phyloP scores from a whole-genome alignment of 2,329 filamentous ascomycete genomes.

The Scedosporium minutisporum region DNA sequence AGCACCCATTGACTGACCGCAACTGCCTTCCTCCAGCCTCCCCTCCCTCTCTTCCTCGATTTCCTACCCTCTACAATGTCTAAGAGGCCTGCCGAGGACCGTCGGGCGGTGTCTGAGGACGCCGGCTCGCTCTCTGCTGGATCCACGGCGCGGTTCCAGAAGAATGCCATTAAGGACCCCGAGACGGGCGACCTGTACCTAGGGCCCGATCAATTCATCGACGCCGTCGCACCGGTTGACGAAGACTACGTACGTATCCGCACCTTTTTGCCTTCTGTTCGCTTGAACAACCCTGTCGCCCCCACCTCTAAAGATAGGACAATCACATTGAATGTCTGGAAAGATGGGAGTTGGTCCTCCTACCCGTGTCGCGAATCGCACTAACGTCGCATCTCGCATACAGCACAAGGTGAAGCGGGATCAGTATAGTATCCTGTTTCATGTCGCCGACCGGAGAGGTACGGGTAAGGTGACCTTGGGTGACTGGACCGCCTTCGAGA shows the following conservation, averaged over 20 bases:
- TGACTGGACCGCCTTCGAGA: conserved; percentile 92
- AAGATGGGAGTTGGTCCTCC: background rate
- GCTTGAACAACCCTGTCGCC: background rate
- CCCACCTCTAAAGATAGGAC: background rate
- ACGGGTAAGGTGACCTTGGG: conserved; percentile 65
- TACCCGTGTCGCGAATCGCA: background rate
- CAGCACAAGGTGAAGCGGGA: conserved; percentile 97
- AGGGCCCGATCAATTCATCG: conserved; percentile 77
- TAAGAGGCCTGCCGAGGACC: background rate
- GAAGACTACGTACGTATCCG: conserved; percentile 77
- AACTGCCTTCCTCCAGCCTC: background rate
- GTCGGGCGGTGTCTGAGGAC: conserved; percentile 46
- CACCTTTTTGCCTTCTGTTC: background rate
- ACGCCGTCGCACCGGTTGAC: conserved; percentile 74
- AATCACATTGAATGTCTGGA: background rate
- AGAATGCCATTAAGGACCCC: conserved; percentile 66
- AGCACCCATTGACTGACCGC: background rate
- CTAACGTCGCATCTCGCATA: conserved; percentile 6
- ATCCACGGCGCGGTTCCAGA: conserved; percentile 65
- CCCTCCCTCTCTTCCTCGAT: background rate
- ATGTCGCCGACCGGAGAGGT: conserved; percentile 72
- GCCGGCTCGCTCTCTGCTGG: conserved; percentile 59
- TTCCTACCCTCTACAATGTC: conserved; percentile 2
- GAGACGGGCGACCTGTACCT: conserved; percentile 70
- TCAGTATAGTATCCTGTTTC: conserved; percentile 90